A percentile compares a stretch with the other conserved stretches of the same genome.
Conservation (phyloP, 768 basidiomycete genomes). For the Tephrocybe sp. region DNA sequence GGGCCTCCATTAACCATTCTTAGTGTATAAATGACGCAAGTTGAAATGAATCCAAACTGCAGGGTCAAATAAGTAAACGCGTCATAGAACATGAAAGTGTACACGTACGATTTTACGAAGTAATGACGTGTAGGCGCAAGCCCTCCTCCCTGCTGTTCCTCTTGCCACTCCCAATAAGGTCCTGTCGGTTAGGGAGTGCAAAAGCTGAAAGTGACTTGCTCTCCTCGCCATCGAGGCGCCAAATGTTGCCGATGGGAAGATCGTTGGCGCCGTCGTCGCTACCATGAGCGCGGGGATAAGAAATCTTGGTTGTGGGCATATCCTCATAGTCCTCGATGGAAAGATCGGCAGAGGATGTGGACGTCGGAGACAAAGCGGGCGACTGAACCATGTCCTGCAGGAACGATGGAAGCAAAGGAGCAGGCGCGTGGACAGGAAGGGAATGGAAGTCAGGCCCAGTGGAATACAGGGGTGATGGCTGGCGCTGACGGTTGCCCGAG, state of each 20-base stretch:
- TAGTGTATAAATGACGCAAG: constrained; percentile 14
- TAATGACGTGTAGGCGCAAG: constrained; percentile 21
- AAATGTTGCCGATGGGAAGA: constrained; percentile 55
- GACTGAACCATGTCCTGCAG: constrained; percentile 73
- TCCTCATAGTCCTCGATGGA: constrained; percentile 62
- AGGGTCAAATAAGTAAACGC: constrained; percentile 3
- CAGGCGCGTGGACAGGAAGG: constrained; percentile 36
- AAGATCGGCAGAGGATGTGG: constrained; percentile 65
- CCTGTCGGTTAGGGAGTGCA: constrained; percentile 43
- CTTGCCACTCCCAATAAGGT: constrained; percentile 35
- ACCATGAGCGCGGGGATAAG: constrained; percentile 28
- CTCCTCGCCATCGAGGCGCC: constrained; percentile 75
- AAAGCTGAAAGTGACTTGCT: constrained; percentile 53
- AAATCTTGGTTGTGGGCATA: constrained; percentile 23
- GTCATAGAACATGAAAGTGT: not conserved
- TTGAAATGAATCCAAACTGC: constrained; percentile 1
- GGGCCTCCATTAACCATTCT: constrained; percentile 3
- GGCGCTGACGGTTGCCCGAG: constrained; percentile 38
- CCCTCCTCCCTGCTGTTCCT: constrained; percentile 41
- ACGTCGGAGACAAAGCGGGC: constrained; percentile 64
- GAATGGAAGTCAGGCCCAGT: constrained; percentile 34
- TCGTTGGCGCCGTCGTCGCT: constrained; percentile 28
- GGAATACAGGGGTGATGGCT: constrained; percentile 37
- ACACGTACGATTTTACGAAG: constrained; percentile 20
- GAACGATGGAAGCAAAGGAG: constrained; percentile 73